These are phyloP conservation scores for Nigrograna mackinnonii DNA, from an alignment of 2,329 filamentous ascomycete species.

Conservation along the genomic window DNA sequence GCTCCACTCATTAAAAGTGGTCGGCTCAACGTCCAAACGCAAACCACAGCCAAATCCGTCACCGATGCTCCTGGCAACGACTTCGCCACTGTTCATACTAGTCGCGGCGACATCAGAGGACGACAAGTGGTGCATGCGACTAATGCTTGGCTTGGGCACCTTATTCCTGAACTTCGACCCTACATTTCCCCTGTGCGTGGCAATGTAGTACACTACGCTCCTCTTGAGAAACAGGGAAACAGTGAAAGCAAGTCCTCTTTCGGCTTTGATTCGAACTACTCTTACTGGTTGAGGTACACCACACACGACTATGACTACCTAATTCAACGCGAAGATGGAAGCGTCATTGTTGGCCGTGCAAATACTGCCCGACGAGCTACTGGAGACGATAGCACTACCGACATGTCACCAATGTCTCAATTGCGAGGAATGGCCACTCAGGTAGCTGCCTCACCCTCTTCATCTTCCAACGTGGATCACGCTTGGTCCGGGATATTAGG, in stretches of 20 bases:
- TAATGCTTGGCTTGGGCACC: constrained; percentile 23
- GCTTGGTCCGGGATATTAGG: background rate
- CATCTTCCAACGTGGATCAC: background rate
- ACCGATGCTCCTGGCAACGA: background rate
- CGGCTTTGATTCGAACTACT: background rate
- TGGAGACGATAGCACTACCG: background rate
- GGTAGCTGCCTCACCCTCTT: background rate
- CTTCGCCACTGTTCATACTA: background rate
- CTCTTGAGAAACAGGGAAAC: background rate
- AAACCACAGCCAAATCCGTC: background rate
- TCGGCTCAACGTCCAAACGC: background rate
- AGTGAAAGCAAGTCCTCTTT: background rate
- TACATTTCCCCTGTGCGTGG: constrained; percentile 45
- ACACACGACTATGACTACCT: background rate
- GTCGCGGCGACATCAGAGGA: background rate
- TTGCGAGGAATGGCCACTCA: background rate
- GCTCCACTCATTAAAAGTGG: background rate
- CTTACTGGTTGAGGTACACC: background rate
- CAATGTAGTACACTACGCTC: background rate
- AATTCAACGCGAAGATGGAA: background rate
- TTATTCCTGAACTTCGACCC: constrained; percentile 42
- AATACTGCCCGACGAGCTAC: background rate
- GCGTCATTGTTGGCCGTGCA: background rate
- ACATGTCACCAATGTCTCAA: background rate
- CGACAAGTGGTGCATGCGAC: background rate